Base-by-base conservation (phyloP, 2,329 filamentous ascomycete species). In the Pleurostoma richardsiae region DNA sequence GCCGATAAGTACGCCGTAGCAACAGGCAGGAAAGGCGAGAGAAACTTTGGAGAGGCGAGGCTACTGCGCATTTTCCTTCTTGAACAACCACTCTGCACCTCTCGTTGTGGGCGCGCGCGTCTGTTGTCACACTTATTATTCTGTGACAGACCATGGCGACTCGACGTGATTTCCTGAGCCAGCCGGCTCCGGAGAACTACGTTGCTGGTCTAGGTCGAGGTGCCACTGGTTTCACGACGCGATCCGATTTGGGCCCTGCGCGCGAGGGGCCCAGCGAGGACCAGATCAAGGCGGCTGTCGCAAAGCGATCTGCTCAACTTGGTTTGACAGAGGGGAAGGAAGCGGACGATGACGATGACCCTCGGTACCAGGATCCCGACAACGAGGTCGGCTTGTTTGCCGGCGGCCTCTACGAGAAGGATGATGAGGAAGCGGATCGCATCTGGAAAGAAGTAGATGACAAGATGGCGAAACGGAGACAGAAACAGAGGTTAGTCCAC, bases 401-500 rank as follows among this genome's bases (percentile, higher is more conserved):
- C 3, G 92, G 90, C 47, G 94, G 94, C 33, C 88, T 94, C 58
- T 99, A 96, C 71, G 94, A 97, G 65, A 88, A 94, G 65, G 94
- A 99, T 47, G 94, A 99, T 61, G 94, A 99, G 60, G 95, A 99
- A 67, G 94, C 94, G 40, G 94, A 99, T 69, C 80, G 88, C 59
- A 96, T 99, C 60, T 99, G 95, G 72, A 86, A 91, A 60, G 87
- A 90, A 62, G 88, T 99, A 53, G 94, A 99, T 60, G 94, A 96
- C 73, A 92, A 88, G 70, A 97, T 99, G 92, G 91, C 95, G 55
- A 88, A 80, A 69, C 80, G 94, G 56, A 78, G 94, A 53, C 95
- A 86, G 72, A 79, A 80, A 56, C 84, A 92, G 81, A 89, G 88
- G 88, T 92, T 81, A 79, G 86, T 88, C 52, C 48, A 48, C 30